Evolutionary conservation across 2,329 filamentous ascomycete species (phyloP).

Genomic region (Huntiella savannae): DNA sequence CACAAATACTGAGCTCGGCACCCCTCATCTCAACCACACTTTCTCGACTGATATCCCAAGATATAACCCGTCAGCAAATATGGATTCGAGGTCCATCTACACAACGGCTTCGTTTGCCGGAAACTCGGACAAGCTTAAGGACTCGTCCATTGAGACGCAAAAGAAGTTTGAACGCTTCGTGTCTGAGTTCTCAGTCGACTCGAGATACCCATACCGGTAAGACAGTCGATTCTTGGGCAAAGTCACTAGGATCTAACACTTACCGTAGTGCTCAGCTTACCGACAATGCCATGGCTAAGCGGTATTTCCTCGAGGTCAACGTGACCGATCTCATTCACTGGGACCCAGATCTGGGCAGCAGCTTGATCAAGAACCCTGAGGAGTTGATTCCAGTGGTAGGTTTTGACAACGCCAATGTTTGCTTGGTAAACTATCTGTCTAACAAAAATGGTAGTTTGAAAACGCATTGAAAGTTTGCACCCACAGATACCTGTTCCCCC

Average conservation of each 20-base stretch:
- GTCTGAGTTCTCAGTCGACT: constrained; percentile 5
- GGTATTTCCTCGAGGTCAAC: constrained; percentile 91
- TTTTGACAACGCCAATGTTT: constrained; percentile 1
- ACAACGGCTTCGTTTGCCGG: constrained; percentile 9
- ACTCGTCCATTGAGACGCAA: constrained; percentile 51
- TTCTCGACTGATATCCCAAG: background rate
- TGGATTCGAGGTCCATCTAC: constrained; percentile 10
- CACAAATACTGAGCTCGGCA: no score
- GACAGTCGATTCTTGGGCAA: background rate
- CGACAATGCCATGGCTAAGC: constrained; percentile 85
- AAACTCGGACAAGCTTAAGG: constrained; percentile 41
- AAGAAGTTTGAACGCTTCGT: constrained; percentile 67
- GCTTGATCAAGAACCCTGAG: constrained; percentile 70
- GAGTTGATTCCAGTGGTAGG: constrained; percentile 80
- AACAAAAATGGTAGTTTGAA: constrained; percentile 49
- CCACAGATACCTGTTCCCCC: constrained; percentile 77
- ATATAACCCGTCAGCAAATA: background rate
- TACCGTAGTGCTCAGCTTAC: constrained; percentile 66
- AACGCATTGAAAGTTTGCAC: constrained; percentile 77
- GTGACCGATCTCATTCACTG: constrained; percentile 90
- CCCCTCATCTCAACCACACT: background rate
- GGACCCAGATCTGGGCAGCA: constrained; percentile 85
- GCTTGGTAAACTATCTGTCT: constrained; percentile 4
- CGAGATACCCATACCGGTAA: constrained; percentile 9
- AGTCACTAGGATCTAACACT: background rate